Evolutionary conservation across 805 yeast species (phyloP), one percentile per base, ranked within the genome.

Genomic region (Saccharomycopsis javanensis): DNA sequence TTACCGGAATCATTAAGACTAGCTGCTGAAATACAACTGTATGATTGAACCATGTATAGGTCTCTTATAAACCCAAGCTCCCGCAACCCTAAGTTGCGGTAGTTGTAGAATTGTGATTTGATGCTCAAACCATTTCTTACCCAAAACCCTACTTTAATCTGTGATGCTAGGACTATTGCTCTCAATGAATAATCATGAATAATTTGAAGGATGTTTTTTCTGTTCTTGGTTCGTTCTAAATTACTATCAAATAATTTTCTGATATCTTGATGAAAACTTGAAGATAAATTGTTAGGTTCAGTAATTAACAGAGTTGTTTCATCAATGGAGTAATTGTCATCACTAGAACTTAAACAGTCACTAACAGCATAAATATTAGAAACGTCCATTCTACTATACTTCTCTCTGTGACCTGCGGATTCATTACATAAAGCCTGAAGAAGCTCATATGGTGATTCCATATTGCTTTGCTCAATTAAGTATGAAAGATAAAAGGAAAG

Each of bases 41-140:
- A 73, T 6, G 74, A 64, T 63, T 94, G 98, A 0, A 81, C 74
- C 65, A 88, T 72, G 66, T 79, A 86, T 20, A 92, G 67, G 64
- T 94, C 98, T 63, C 96, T 77, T 63, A 82, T 75, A 66, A 78
- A 91, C 0, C 97, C 96, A 60, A 81, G 80, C 61, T 91, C 97
- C 56, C 97, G 75, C 53, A 91, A 75, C 3, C 89, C 86, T 11
- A 90, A 79, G 58, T 81, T 84, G 42, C 86, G 79, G 67, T 92
- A 92, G 57, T 90, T 82, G 63, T 83, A 85, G 61, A 86, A 76
- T 66, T 92, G 98, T 27, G 83, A 82, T 45, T 86, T 76, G 4
- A 89, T 82, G 45, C 91, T 85, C 58, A 81, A 78, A 0, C 99
- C 99, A 69, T 92, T 92, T 65, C 98, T 79, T 0, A 92, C 97